These are phyloP conservation scores for Tolypocladium endophyticum DNA, from an alignment of 2,329 filamentous ascomycete genomes.

Conservation along the genomic window DNA sequence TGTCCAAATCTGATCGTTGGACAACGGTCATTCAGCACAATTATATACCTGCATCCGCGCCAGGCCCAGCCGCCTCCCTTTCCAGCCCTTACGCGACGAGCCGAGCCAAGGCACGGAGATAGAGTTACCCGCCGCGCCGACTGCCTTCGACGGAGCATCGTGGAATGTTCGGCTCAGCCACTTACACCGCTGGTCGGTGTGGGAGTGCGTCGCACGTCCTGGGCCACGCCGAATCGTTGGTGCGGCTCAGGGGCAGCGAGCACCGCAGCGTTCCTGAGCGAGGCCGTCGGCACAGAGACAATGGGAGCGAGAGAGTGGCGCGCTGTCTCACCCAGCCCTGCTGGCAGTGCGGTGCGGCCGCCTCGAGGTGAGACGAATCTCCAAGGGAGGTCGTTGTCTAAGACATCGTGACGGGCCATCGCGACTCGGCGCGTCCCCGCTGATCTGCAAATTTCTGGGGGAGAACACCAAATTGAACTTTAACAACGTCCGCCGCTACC, in stretches of 20 bases:
- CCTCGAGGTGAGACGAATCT: neutral
- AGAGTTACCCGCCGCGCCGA: neutral
- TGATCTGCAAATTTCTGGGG: neutral
- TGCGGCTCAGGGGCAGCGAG: neutral
- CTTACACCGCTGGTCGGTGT: neutral
- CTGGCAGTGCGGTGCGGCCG: neutral
- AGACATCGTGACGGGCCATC: neutral
- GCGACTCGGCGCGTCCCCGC: neutral
- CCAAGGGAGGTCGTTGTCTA: neutral
- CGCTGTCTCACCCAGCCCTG: neutral
- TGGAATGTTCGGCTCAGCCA: neutral
- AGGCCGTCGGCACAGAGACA: neutral
- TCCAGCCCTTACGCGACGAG: neutral
- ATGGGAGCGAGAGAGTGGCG: neutral
- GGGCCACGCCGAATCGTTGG: neutral
- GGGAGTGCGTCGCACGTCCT: neutral
- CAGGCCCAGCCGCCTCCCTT: neutral
- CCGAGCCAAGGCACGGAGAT: constrained; percentile 1
- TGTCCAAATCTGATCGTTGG: neutral
- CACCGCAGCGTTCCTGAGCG: neutral
- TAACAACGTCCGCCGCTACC: neutral
- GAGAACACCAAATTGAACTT: neutral
- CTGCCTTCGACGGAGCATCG: neutral
- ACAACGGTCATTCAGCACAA: neutral
- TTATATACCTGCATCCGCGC: neutral